These are phyloP conservation scores for Magnusiomyces paraingens DNA, from an alignment of 1,139 yeast genomes.

Conservation along the genomic window DNA sequence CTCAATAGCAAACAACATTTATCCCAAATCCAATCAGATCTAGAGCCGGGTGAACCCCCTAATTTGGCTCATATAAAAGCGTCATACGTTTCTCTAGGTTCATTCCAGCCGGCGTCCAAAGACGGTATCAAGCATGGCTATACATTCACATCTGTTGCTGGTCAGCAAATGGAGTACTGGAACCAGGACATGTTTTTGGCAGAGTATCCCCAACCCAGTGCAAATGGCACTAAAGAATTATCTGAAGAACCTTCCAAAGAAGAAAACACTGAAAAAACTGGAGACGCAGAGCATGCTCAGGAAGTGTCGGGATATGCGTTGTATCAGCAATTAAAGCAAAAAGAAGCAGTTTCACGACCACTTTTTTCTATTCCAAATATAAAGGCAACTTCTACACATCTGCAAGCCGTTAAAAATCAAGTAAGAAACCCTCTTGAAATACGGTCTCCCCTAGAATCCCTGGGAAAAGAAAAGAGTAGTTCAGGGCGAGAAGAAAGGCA, in stretches of 20 bases:
- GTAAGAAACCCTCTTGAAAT: neutral
- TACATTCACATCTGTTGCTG: conserved; percentile 11
- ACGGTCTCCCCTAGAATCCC: neutral
- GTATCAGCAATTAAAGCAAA: no score
- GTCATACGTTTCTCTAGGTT: conserved; percentile 14
- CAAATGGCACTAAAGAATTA: neutral
- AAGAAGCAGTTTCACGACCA: no score
- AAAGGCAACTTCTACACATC: neutral
- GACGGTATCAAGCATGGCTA: conserved; percentile 5
- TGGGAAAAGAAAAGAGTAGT: conserved; percentile 3
- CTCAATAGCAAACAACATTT: no score
- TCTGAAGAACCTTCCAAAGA: no score
- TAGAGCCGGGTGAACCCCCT: neutral
- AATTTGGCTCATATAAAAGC: neutral
- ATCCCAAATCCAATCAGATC: no score
- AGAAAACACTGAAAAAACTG: no score
- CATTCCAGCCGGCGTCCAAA: conserved; percentile 13
- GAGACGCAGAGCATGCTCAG: no score
- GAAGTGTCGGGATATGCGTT: no score
- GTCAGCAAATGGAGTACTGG: conserved; percentile 11
- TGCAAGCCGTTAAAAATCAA: neutral
- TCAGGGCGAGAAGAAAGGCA: conserved; percentile 3
- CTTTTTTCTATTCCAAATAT: neutral
- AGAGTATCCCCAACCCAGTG: conserved; percentile 11
- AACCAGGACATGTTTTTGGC: conserved; percentile 8